Base-by-base conservation (phyloP, 2,329 filamentous ascomycete genomes). In the Arthrobotrys musiformis region DNA sequence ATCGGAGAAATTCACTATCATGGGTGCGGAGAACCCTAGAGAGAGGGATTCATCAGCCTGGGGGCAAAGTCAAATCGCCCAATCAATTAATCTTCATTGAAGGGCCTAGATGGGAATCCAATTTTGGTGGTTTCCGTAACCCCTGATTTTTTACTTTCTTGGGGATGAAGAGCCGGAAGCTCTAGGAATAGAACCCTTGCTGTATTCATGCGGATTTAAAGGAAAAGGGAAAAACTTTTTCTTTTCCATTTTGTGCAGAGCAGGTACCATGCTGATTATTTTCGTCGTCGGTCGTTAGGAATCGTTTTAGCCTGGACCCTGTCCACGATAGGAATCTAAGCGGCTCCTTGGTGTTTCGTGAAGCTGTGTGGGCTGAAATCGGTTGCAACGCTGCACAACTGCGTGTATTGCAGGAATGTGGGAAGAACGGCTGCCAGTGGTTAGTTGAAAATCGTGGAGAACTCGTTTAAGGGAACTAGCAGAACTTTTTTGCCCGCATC, bases 121-220 rank as follows among this genome's bases (percentile, higher is more conserved):
- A 58, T 58, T 58, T 58, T 58, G 54, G 33, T 30, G 8, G 15
- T 28, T n/a, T 28, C 15, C 15, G 9, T 56, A 35, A 40, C 54
- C 54, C 54, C 54, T 58, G 54, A 58, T 56, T 56, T 19, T 44
- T 33, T n/a, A n/a, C n/a, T n/a, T n/a, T n/a, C n/a, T n/a, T n/a
- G n/a, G n/a, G n/a, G n/a, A n/a, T n/a, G 17, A 22, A 17, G 9
- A n/a, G 17, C 30, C 54, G 54, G 54, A 58, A 58, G 54, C 54
- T 58, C 54, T 58, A 58, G 54, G 54, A 58, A 58, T 58, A 58
- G 54, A 40, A 58, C 30, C 54, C 54, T 40, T 40, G 54, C 33
- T 35, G 26, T 40, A 33, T 58, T 58, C 22, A 58, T 58, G 54
- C 54, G 54, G 54, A 58, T 17, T 37, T 58, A 40, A 4, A 17